Percentiles rank a stretch among this genome's conserved stretches.
Evolutionary conservation across 2,329 filamentous ascomycete genomes (phyloP).

Genomic region (Spiromastix sp.): DNA sequence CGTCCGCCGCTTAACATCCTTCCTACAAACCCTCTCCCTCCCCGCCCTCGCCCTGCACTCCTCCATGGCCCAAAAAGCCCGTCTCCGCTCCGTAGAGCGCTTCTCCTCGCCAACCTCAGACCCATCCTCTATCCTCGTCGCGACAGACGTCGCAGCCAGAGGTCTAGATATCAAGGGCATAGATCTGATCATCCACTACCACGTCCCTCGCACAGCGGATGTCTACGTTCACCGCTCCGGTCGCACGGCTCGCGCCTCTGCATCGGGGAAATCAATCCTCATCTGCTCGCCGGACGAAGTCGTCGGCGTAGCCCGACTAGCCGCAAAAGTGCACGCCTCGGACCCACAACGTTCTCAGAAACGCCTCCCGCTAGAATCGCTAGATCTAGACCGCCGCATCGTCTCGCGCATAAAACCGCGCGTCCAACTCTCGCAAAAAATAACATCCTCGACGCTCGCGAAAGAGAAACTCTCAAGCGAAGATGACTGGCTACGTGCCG

Average conservation of each 20-base stretch:
- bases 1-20: constrained; percentile 72
- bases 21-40: constrained; percentile 73
- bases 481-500: constrained; percentile 71
- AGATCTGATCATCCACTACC: constrained; percentile 87
- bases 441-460: constrained; percentile 71
- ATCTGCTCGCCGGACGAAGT: constrained; percentile 91
- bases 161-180: constrained; percentile 89
- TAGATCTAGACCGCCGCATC: constrained; percentile 74
- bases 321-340: constrained; percentile 72
- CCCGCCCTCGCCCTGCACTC: constrained; percentile 74
- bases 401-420: constrained; percentile 67
- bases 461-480: constrained; percentile 81
- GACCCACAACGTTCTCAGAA: constrained; percentile 37
- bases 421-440: constrained; percentile 70
- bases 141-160: constrained; percentile 86
- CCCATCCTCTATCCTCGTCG: constrained; percentile 62
- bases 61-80: constrained; percentile 91
- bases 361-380: constrained; percentile 57
- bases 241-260: constrained; percentile 76
- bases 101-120: constrained; percentile 56
- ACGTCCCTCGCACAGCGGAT: constrained; percentile 83
- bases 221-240: constrained; percentile 93
- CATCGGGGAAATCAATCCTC: constrained; percentile 69
- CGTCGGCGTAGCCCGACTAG: constrained; percentile 67
- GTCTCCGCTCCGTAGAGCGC: constrained; percentile 81